These are phyloP conservation scores for Westerdykella sp. DNA, from an alignment of 2,329 filamentous ascomycete species.

Conservation along the genomic window DNA sequence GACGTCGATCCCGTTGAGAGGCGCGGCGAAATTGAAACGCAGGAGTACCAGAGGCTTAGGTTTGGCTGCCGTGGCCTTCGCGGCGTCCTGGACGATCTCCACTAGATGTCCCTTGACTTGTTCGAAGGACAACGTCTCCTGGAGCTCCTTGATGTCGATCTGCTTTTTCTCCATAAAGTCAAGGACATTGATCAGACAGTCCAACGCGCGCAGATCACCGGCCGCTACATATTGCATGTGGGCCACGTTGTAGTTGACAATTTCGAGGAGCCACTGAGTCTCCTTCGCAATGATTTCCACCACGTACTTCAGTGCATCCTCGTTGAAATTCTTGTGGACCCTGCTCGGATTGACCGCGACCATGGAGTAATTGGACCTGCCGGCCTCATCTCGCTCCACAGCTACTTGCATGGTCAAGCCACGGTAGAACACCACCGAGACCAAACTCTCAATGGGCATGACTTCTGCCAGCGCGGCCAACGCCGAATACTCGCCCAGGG, in stretches of 20 bases:
- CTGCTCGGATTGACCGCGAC: slow-evolving; percentile 97
- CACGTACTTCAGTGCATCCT: slow-evolving; percentile 92
- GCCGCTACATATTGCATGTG: slow-evolving; percentile 66
- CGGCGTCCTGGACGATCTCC: slow-evolving; percentile 84
- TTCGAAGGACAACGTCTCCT: slow-evolving; percentile 77
- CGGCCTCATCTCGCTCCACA: slow-evolving; percentile 87
- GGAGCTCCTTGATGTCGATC: slow-evolving; percentile 91
- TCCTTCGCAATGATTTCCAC: slow-evolving; percentile 92
- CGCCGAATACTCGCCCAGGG: slow-evolving; percentile 95
- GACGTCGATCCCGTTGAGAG: slow-evolving; percentile 93
- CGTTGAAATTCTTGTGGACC: slow-evolving; percentile 98
- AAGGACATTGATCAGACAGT: slow-evolving; percentile 67
- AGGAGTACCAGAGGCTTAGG: slow-evolving; percentile 81
- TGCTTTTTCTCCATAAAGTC: slow-evolving; percentile 97
- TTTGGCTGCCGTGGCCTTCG: slow-evolving; percentile 82
- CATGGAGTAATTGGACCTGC: slow-evolving; percentile 98
- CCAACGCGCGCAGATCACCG: slow-evolving; percentile 60
- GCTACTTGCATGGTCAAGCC: slow-evolving; percentile 99
- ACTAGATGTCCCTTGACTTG: slow-evolving; percentile 85
- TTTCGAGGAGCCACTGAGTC: slow-evolving; percentile 93
- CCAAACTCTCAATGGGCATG: slow-evolving; percentile 98
- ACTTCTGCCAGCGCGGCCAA: slow-evolving; percentile 94
- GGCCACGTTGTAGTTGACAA: slow-evolving; percentile 87
- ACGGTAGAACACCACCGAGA: slow-evolving; percentile 98
- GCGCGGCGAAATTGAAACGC: slow-evolving; percentile 94